Evolutionary conservation across 345 rosid species (phyloP).

Genomic region (Moricandia moricandioides): DNA sequence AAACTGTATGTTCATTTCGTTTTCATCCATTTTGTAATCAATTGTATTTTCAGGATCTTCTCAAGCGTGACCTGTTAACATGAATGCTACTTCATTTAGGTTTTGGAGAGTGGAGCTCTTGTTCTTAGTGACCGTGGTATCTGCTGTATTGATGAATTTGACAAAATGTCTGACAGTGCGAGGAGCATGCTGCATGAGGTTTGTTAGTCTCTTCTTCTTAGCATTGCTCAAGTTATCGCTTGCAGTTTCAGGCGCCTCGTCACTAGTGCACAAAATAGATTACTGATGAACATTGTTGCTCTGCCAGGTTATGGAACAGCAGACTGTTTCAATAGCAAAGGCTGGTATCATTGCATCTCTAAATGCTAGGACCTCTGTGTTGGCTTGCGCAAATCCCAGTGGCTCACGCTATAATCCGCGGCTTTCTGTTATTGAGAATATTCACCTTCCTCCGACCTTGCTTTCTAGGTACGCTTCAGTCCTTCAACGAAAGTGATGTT

Average conservation of each 20-base stretch:
- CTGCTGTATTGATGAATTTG: constrained; percentile 96
- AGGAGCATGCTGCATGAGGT: constrained; percentile 98
- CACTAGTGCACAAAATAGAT: neutral
- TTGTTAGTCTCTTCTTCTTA: constrained; percentile 19
- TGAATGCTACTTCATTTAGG: constrained; percentile 44
- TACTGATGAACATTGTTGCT: constrained; percentile 20
- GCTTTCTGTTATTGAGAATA: constrained; percentile 83
- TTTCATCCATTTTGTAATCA: neutral
- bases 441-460: constrained; percentile 90
- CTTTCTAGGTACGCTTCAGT: constrained; percentile 62
- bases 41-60: no score
- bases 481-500: neutral
- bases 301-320: constrained; percentile 92
- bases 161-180: constrained; percentile 98
- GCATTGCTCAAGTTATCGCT: neutral
- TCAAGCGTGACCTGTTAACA: neutral
- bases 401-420: constrained; percentile 94
- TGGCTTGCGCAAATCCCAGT: constrained; percentile 96
- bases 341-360: constrained; percentile 97
- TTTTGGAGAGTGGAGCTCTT: constrained; percentile 98
- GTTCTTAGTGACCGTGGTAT: constrained; percentile 94
- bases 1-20: constrained; percentile 59
- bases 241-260: neutral
- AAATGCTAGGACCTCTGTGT: constrained; percentile 85
- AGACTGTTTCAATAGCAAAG: constrained; percentile 91